Conservation (phyloP, 75 land plant species). For the Azolla pinnata region DNA sequence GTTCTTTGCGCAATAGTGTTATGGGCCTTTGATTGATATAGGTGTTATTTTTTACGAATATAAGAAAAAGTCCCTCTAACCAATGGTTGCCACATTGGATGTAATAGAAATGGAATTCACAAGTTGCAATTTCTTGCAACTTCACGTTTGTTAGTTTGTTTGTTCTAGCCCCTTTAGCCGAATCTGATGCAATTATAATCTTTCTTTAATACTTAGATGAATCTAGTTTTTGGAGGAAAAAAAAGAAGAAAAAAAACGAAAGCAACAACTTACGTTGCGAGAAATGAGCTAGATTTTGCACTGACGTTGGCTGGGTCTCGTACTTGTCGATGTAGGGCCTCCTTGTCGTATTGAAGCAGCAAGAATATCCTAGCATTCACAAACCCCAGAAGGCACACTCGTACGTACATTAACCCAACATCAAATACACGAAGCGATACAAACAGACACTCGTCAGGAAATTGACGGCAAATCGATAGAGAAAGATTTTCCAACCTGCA, state of each 20-base stretch:
- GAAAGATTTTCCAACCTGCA: neutral
- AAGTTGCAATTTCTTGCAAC: neutral
- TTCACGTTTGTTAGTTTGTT: too few relatives aligned
- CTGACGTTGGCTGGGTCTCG: conserved; percentile 59
- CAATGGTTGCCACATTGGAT: neutral
- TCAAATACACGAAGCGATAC: too few relatives aligned
- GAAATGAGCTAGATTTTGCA: conserved; percentile 55
- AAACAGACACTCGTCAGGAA: too few relatives aligned
- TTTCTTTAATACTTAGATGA: too few relatives aligned
- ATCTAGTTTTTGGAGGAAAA: neutral
- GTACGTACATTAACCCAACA: too few relatives aligned
- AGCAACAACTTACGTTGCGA: conserved; percentile 52
- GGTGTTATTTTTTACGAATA: too few relatives aligned
- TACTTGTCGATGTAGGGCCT: conserved; percentile 38
- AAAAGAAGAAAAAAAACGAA: neutral
- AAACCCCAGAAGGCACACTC: neutral
- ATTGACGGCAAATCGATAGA: neutral
- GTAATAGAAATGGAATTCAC: neutral
- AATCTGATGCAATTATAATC: too few relatives aligned
- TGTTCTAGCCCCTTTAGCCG: too few relatives aligned
- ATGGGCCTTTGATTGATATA: too few relatives aligned
- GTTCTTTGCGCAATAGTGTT: too few relatives aligned
- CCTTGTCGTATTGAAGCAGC: conserved; percentile 57
- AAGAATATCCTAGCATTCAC: conserved; percentile 12
- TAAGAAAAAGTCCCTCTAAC: neutral